Percentiles rank a stretch among this genome's conserved stretches.
phyloP scores from a whole-genome alignment of 805 yeast species.

The Kuraishia piskuri region DNA sequence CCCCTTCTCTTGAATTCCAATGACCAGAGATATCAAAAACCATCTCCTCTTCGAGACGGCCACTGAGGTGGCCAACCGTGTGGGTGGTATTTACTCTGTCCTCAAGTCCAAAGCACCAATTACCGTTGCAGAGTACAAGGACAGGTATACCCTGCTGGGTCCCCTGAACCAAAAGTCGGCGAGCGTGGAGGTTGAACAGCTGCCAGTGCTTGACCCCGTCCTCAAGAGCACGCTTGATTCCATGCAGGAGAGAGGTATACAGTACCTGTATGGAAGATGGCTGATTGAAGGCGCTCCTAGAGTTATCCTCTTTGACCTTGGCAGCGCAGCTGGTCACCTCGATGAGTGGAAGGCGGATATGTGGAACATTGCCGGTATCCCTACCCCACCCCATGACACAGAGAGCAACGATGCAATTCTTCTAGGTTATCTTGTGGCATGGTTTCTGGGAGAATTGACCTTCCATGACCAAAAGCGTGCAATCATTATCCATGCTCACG shows the following conservation, averaged over 20 bases:
- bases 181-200: constrained; percentile 73
- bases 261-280: constrained; percentile 90
- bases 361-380: constrained; percentile 88
- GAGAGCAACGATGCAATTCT: constrained; percentile 92
- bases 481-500: constrained; percentile 90
- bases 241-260: constrained; percentile 77
- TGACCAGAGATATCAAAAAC: constrained; percentile 67
- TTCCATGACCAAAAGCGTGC: constrained; percentile 74
- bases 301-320: constrained; percentile 79
- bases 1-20: neutral
- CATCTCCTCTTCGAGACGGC: constrained; percentile 90
- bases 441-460: constrained; percentile 96
- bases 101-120: constrained; percentile 95
- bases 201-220: constrained; percentile 36
- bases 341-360: constrained; percentile 93
- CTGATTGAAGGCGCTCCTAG: constrained; percentile 96
- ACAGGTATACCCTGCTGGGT: constrained; percentile 80
- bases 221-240: constrained; percentile 60
- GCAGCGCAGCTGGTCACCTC: constrained; percentile 58
- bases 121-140: constrained; percentile 87
- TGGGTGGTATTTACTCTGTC: constrained; percentile 96
- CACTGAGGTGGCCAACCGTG: constrained; percentile 95
- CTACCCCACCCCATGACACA: constrained; percentile 80
- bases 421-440: constrained; percentile 87
- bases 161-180: constrained; percentile 72